These are phyloP conservation scores for Pleurotus platypus DNA, from an alignment of 768 basidiomycete species.

Conservation along the genomic window DNA sequence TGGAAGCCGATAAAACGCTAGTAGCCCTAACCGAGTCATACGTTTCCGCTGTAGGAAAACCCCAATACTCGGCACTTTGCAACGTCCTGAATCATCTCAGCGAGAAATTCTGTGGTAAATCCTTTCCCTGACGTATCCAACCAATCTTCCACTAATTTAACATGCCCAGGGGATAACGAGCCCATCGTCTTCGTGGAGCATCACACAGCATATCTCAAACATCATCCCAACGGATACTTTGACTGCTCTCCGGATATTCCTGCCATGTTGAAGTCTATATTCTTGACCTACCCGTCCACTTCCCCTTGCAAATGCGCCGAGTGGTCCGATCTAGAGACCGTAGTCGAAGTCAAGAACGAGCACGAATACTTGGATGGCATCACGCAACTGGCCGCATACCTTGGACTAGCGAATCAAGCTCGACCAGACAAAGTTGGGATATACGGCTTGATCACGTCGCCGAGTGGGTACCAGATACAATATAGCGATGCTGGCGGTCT, in stretches of 20 bases:
- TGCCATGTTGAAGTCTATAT: neutral
- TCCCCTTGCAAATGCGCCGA: neutral
- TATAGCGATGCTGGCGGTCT: conserved; percentile 8
- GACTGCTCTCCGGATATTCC: neutral
- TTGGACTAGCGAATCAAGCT: conserved; percentile 9
- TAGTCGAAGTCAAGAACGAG: neutral
- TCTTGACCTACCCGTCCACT: neutral
- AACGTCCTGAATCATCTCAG: neutral
- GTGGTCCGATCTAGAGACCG: neutral
- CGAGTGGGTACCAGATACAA: neutral
- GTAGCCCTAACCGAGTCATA: neutral
- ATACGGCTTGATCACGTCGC: neutral
- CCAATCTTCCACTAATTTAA: neutral
- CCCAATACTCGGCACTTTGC: neutral
- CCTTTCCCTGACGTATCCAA: neutral
- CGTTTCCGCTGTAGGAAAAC: neutral
- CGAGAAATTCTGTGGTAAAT: neutral
- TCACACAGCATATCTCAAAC: neutral
- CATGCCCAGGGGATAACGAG: neutral
- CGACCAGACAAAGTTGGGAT: conserved; percentile 6
- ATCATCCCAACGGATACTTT: neutral
- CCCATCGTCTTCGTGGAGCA: neutral
- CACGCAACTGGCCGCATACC: conserved; percentile 5
- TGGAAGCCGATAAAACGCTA: neutral
- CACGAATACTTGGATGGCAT: neutral